Evolutionary conservation across 352 stramenopile genomes (phyloP).

Genomic region (Globisporangium cylindrosporum): DNA sequence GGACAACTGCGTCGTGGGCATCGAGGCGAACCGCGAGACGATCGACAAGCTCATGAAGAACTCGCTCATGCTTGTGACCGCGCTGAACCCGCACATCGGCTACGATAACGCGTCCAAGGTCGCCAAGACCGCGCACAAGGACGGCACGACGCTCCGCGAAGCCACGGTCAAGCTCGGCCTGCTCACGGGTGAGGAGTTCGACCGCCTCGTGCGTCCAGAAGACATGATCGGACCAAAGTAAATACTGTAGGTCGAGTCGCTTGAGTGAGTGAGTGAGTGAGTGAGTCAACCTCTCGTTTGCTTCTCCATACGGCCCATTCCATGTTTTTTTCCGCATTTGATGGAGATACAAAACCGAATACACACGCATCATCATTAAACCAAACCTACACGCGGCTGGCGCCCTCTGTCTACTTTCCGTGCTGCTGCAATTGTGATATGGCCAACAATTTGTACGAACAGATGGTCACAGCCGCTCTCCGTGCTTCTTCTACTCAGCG

Average conservation of each 20-base stretch:
- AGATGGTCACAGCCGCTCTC: too few species aligned
- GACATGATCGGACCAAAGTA: slow-evolving; percentile 93
- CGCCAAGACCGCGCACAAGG: slow-evolving; percentile 95
- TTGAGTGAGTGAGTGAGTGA: background rate
- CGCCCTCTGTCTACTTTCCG: background rate
- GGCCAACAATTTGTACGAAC: too few species aligned
- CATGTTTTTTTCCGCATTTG: too few species aligned
- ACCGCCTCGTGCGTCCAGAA: slow-evolving; percentile 93
- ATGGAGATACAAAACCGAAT: too few species aligned
- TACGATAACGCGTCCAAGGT: slow-evolving; percentile 97
- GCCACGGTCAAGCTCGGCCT: slow-evolving; percentile 87
- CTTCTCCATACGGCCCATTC: too few species aligned
- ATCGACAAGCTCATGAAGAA: slow-evolving; percentile 94
- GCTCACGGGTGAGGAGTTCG: slow-evolving; percentile 94
- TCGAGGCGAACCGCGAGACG: slow-evolving; percentile 87
- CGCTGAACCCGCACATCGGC: slow-evolving; percentile 95
- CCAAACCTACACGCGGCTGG: background rate
- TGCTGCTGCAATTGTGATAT: background rate
- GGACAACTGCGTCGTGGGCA: slow-evolving; percentile 91
- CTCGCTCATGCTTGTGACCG: slow-evolving; percentile 96
- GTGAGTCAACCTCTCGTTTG: background rate
- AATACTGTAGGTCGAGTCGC: slow-evolving; percentile 11
- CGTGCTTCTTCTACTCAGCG: background rate
- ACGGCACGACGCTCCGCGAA: slow-evolving; percentile 92
- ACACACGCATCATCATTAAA: too few species aligned